These are phyloP conservation scores for Mucor saturninus DNA, from an alignment of 371 early-diverging fungal species.

Conservation along the genomic window DNA sequence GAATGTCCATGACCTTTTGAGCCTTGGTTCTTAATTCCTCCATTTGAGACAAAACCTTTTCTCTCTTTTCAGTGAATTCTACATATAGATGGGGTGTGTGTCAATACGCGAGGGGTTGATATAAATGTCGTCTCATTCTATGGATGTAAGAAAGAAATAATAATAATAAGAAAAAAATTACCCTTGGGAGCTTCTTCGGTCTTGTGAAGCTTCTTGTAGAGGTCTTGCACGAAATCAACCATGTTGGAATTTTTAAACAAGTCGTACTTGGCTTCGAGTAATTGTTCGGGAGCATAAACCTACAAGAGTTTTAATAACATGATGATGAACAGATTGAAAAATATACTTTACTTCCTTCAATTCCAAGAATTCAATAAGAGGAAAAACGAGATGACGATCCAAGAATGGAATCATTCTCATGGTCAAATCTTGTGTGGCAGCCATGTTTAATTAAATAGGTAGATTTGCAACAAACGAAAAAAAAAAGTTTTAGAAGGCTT, in stretches of 20 bases:
- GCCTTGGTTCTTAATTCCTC: constrained; percentile 77
- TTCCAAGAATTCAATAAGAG: constrained; percentile 85
- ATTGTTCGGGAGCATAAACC: constrained; percentile 76
- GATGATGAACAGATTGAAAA: too few species aligned
- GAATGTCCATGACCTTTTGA: constrained; percentile 84
- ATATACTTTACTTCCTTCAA: constrained; percentile 67
- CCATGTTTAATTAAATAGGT: constrained; percentile 33
- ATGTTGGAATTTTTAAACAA: constrained; percentile 87
- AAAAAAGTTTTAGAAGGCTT: constrained; percentile 21
- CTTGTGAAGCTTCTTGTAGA: constrained; percentile 80
- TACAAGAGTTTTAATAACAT: constrained; percentile 24
- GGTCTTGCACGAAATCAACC: constrained; percentile 86
- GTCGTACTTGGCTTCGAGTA: constrained; percentile 87
- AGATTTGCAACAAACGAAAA: constrained; percentile 12
- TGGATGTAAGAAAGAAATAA: too few species aligned
- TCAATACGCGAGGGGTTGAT: too few species aligned
- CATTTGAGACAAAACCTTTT: constrained; percentile 72
- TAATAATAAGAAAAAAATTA: constrained; percentile 24
- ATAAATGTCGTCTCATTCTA: too few species aligned
- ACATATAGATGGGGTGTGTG: neutral
- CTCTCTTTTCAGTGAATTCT: constrained; percentile 68
- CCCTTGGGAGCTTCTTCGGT: constrained; percentile 70
- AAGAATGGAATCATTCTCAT: constrained; percentile 83
- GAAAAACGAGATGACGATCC: constrained; percentile 92
- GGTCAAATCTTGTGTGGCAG: constrained; percentile 85